phyloP scores from a whole-genome alignment of 2,329 filamentous ascomycete species.

The Xylariaceae sp. region DNA sequence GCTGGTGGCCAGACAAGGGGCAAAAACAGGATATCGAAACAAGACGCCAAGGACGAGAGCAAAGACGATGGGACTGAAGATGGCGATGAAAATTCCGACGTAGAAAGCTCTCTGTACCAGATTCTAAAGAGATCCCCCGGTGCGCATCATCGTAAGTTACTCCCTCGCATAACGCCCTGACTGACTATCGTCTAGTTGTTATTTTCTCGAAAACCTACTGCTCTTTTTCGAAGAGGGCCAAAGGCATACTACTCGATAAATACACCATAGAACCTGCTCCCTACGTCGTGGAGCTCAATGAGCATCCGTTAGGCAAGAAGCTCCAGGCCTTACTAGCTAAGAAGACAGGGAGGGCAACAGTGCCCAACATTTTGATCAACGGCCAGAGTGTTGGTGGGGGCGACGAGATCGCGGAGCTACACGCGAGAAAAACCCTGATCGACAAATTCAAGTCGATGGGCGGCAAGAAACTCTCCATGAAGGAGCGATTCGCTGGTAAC shows the following conservation, averaged over 20 bases:
- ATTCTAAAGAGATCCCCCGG: conserved; percentile 83
- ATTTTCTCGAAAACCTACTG: conserved; percentile 97
- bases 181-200: conserved; percentile 58
- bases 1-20: conserved; percentile 46
- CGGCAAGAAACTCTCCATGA: conserved; percentile 47
- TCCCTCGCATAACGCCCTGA: not conserved
- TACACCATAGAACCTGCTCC: conserved; percentile 81
- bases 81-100: conserved; percentile 57
- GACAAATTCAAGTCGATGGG: conserved; percentile 70
- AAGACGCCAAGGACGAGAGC: conserved; percentile 30
- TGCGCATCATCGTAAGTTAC: conserved; percentile 40
- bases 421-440: conserved; percentile 61
- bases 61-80: conserved; percentile 40
- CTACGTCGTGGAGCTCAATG: conserved; percentile 85
- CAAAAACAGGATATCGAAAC: conserved; percentile 50
- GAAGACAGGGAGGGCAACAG: conserved; percentile 76
- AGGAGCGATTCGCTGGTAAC: conserved; percentile 18
- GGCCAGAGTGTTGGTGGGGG: conserved; percentile 86
- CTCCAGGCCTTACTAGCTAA: conserved; percentile 69
- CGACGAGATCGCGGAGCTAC: conserved; percentile 75
- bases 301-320: conserved; percentile 66
- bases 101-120: conserved; percentile 66
- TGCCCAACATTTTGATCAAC: conserved; percentile 87
- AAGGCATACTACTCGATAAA: conserved; percentile 75
- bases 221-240: conserved; percentile 79